A percentile compares a stretch with the other conserved stretches of the same genome.
phyloP scores from a whole-genome alignment of 495 filamentous ascomycete genomes.

The Aspergillus biplanus region DNA sequence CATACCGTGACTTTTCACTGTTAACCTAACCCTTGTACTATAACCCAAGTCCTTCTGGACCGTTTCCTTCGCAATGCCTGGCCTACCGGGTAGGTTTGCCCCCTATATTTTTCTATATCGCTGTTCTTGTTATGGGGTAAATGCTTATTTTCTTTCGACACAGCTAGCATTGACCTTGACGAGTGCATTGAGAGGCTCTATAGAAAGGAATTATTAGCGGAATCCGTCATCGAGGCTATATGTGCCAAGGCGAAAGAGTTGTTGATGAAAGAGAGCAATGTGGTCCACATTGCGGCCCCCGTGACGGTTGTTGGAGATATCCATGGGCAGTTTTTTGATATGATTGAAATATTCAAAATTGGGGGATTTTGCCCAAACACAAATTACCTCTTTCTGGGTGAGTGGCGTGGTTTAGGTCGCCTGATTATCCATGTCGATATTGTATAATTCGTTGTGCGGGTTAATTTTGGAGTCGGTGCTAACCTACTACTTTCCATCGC shows the following conservation, averaged over 20 bases:
- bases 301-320: slow-evolving; percentile 99
- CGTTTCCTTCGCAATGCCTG: slow-evolving; percentile 65
- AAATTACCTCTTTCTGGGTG: slow-evolving; percentile 96
- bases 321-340: slow-evolving; percentile 97
- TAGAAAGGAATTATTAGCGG: slow-evolving; percentile 92
- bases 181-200: slow-evolving; percentile 96
- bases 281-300: slow-evolving; percentile 93
- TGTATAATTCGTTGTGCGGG: no score
- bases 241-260: slow-evolving; percentile 98
- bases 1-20: slow-evolving; percentile 12
- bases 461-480: slow-evolving; percentile 14
- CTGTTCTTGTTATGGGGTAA: no score
- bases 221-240: slow-evolving; percentile 98
- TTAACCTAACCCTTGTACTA: slow-evolving; percentile 18
- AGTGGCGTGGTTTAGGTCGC: slow-evolving; percentile 24
- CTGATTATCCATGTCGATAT: not conserved
- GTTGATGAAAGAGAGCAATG: slow-evolving; percentile 99
- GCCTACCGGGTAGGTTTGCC: slow-evolving; percentile 72
- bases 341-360: slow-evolving; percentile 99
- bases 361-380: slow-evolving; percentile 96
- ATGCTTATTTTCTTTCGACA: no score
- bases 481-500: slow-evolving; percentile 4
- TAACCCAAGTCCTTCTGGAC: slow-evolving; percentile 16
- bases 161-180: slow-evolving; percentile 96
- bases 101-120: not conserved